Evolutionary conservation across 441 rosid genomes (phyloP).

Genomic region (Manihot esculenta): DNA sequence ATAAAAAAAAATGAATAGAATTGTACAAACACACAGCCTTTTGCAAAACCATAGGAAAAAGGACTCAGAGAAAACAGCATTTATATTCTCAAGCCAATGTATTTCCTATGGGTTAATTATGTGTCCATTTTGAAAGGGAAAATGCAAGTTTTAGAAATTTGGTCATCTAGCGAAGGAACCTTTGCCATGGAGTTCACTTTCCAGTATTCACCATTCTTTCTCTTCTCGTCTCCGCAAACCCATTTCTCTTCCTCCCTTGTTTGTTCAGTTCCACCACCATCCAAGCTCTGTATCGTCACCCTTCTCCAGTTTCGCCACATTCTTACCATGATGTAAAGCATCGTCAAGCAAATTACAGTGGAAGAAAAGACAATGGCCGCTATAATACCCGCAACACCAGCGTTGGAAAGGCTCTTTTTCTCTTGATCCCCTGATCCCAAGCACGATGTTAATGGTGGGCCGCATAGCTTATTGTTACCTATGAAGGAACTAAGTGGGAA

Average conservation of each 20-base stretch:
- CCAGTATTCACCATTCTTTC: slow-evolving; percentile 35
- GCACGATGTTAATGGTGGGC: slow-evolving; percentile 59
- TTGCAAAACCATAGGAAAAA: background rate
- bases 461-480: slow-evolving; percentile 58
- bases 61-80: background rate
- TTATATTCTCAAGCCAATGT: slow-evolving; percentile 7
- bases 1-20: background rate
- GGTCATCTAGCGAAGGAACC: slow-evolving; percentile 28
- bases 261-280: slow-evolving; percentile 30
- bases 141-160: slow-evolving; percentile 30
- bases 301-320: slow-evolving; percentile 68
- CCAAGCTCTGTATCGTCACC: slow-evolving; percentile 39
- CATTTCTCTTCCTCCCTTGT: slow-evolving; percentile 38
- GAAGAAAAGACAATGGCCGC: slow-evolving; percentile 61
- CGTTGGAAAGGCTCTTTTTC: slow-evolving; percentile 36
- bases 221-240: slow-evolving; percentile 31
- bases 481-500: slow-evolving; percentile 61
- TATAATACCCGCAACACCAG: slow-evolving; percentile 44
- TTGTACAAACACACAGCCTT: background rate
- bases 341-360: slow-evolving; percentile 50
- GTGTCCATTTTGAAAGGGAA: slow-evolving; percentile 33
- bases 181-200: slow-evolving; percentile 36
- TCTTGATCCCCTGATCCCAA: slow-evolving; percentile 24
- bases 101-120: slow-evolving; percentile 18
- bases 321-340: slow-evolving; percentile 66